Base-by-base conservation (phyloP, 169 alveolate species). In the Cryptosporidium canis region DNA sequence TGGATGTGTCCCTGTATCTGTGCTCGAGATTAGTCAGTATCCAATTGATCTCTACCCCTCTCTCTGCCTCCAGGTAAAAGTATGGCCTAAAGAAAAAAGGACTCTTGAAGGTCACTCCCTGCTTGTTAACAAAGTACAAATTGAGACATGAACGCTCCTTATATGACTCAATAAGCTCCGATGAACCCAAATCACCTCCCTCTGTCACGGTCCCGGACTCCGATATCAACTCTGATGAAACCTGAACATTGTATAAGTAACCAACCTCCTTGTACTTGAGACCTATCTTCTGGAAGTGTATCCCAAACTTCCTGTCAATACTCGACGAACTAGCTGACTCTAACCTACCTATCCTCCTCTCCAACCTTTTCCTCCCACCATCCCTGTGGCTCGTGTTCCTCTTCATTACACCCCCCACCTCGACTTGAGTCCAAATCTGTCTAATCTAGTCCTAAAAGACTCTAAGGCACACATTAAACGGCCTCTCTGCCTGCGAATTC, bases 21-120 rank as follows among this genome's bases (percentile, higher is more conserved):
- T 85, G 87, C 77, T 90, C 92, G 56, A 33, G 91, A 82, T 31
- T 94, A 53, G 85, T 95, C 14, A 58, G n/a, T 16, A 58, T 8
- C 87, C 87, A 77, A n/a, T 77, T 95, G 18, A 70, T 77, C 27
- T 72, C 66, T n/a, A 83, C 66, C 7, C 91, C 91, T 39, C 77
- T 70, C 21, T 87, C 90, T 27, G 96, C 92, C 44, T 92, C 83
- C 21, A 96, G 83, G 90, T 95, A 96, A 85, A 96, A 96, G 91
- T 96, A 96, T 27, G 99, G 99, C 51, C 96, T 95, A 67, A 94
- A 94, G 63, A 92, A 90, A 61, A 93, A 91, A 31, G 95, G 87
- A 61, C 77, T 77, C 12, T 77, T 77, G 27, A 11, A 77, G 3
- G 87, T 77, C 5, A 58, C n/a, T n/a, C 87, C 87, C 21, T 61